phyloP scores from a whole-genome alignment of 2,329 filamentous ascomycete species.

The Nannizziopsis arthrosporioides region DNA sequence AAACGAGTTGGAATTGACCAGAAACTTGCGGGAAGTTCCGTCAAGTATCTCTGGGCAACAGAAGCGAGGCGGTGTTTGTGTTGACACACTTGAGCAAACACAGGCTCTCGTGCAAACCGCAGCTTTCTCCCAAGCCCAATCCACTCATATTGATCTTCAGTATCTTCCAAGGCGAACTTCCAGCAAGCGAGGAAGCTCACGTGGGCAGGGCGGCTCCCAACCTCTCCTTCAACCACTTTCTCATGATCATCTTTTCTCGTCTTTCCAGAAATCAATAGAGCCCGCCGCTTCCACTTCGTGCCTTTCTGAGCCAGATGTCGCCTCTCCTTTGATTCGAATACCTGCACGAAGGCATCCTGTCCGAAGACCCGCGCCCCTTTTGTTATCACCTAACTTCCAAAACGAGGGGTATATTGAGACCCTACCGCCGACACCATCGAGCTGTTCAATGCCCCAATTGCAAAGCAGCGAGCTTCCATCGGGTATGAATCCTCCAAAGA shows the following conservation, averaged over 20 bases:
- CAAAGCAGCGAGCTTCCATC: neutral
- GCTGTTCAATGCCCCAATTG: neutral
- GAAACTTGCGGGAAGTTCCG: neutral
- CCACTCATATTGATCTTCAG: conserved; percentile 13
- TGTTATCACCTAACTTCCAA: neutral
- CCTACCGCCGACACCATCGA: conserved; percentile 6
- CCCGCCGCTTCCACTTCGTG: conserved; percentile 1
- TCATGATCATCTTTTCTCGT: conserved; percentile 3
- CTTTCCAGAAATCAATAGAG: conserved; percentile 2
- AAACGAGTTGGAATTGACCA: neutral
- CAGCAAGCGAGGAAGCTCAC: conserved; percentile 16
- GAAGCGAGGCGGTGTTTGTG: conserved; percentile 4
- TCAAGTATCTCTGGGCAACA: neutral
- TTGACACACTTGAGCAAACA: conserved; percentile 1
- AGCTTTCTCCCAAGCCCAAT: conserved; percentile 4
- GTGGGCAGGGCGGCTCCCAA: conserved; percentile 6
- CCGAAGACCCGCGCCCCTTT: conserved; percentile 6
- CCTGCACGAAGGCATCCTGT: conserved; percentile 6
- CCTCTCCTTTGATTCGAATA: conserved; percentile 4
- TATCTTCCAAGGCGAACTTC: conserved; percentile 15
- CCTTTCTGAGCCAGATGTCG: conserved; percentile 4
- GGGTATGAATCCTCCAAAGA: neutral
- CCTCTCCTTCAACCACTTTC: conserved; percentile 8
- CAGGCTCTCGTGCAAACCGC: neutral
- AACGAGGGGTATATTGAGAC: conserved; percentile 2